A percentile compares a stretch with the other conserved stretches of the same genome.
phyloP scores from a whole-genome alignment of 2,329 filamentous ascomycete genomes.

The Pseudopyrenochaeta lycopersici region DNA sequence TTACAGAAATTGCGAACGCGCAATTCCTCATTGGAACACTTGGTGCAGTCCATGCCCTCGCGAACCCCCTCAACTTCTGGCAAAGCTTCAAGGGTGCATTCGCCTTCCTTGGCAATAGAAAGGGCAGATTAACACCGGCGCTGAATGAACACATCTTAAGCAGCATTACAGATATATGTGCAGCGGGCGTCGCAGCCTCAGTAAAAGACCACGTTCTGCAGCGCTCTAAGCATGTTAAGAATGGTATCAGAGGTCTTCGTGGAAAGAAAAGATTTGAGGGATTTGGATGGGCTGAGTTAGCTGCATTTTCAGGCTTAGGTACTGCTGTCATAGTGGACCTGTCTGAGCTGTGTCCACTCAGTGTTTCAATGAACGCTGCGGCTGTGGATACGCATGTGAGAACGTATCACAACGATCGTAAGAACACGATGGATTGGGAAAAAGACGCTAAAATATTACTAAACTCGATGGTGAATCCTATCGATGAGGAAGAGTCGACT shows the following conservation, averaged over 20 bases:
- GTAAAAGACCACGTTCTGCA: slow-evolving; percentile 8
- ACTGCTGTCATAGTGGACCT: slow-evolving; percentile 1
- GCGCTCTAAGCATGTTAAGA: slow-evolving; percentile 6
- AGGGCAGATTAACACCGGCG: slow-evolving; percentile 4
- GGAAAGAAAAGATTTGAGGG: slow-evolving; percentile 5
- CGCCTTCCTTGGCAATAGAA: slow-evolving; percentile 9
- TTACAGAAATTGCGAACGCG: background rate
- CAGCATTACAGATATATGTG: slow-evolving; percentile 1
- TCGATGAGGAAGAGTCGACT: slow-evolving; percentile 1
- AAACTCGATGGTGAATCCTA: slow-evolving; percentile 5
- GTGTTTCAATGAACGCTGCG: background rate
- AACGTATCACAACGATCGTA: background rate
- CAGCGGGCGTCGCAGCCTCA: background rate
- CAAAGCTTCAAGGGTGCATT: slow-evolving; percentile 7
- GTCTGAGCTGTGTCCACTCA: background rate
- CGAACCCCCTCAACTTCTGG: slow-evolving; percentile 5
- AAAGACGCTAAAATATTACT: slow-evolving; percentile 1
- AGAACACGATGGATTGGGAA: slow-evolving; percentile 1
- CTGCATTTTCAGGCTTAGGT: background rate
- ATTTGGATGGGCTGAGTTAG: slow-evolving; percentile 1
- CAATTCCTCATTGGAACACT: slow-evolving; percentile 4
- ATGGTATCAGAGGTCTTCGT: background rate
- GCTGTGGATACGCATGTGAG: background rate
- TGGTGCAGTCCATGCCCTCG: slow-evolving; percentile 3
- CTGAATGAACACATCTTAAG: slow-evolving; percentile 6